Conservation (phyloP, 2,329 filamentous ascomycete genomes). For the Ophiostoma australiae region DNA sequence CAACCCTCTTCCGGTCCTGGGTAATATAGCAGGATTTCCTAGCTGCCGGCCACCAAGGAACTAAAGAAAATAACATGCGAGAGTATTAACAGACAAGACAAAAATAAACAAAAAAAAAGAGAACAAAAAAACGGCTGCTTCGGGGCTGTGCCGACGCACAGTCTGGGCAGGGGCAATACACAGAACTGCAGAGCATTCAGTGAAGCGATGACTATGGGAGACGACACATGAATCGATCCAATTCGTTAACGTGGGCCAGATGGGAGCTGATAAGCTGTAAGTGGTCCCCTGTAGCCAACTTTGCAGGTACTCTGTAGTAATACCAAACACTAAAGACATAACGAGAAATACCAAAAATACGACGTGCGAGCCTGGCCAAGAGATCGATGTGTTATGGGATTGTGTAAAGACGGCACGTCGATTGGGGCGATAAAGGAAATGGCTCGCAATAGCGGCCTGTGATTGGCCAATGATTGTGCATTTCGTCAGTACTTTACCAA, state of each 20-base stretch:
- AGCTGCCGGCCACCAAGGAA: background rate
- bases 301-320: background rate
- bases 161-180: constrained; percentile 2
- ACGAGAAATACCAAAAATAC: background rate
- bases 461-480: background rate
- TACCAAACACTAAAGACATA: background rate
- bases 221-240: background rate
- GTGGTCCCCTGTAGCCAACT: background rate
- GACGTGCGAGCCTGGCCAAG: constrained; percentile 1
- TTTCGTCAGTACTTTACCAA: constrained; percentile 5
- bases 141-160: background rate
- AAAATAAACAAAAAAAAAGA: too few relatives aligned
- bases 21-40: background rate
- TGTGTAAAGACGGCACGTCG: constrained; percentile 9
- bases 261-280: background rate
- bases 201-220: constrained; percentile 11
- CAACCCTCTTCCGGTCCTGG: background rate
- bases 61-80: background rate
- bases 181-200: background rate
- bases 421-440: constrained; percentile 8
- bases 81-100: background rate
- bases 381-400: constrained; percentile 14
- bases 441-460: background rate
- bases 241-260: background rate
- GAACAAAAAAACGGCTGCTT: background rate